A percentile compares a stretch with the other conserved stretches of the same genome.
Conservation (phyloP, 331 rosid species). For the Pyrus hybrid region DNA sequence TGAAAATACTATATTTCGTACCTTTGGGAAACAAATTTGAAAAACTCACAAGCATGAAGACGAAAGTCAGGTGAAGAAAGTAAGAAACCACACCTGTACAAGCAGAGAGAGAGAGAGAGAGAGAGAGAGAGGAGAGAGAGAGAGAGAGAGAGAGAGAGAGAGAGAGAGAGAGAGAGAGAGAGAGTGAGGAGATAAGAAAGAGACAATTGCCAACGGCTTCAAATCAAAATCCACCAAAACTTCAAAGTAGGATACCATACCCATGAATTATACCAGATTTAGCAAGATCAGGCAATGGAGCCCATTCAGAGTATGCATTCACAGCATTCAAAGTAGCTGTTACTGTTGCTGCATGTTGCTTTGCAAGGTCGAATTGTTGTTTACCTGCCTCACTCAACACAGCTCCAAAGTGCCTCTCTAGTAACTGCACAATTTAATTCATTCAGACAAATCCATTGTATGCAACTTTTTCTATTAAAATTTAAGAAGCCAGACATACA, state of each 20-base stretch:
- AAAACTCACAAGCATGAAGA: constrained; percentile 94
- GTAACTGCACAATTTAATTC: constrained; percentile 51
- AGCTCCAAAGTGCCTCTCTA: constrained; percentile 82
- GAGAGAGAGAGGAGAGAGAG: constrained; percentile 9
- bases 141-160: no score
- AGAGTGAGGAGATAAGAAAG: constrained; percentile 6
- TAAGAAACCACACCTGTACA: constrained; percentile 80
- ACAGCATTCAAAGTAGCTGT: constrained; percentile 74
- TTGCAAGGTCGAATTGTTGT: constrained; percentile 62
- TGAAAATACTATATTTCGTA: constrained; percentile 19
- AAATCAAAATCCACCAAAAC: constrained; percentile 12
- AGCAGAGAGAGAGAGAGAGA: constrained; percentile 18
- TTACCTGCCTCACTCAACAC: constrained; percentile 68
- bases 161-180: constrained; percentile 15
- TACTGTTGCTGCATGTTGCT: constrained; percentile 76
- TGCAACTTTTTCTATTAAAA: constrained; percentile 8
- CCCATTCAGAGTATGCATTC: constrained; percentile 98
- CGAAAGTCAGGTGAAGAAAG: constrained; percentile 89
- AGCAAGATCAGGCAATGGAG: constrained; percentile 91
- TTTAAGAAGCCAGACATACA: constrained; percentile 36
- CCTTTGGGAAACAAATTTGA: constrained; percentile 86
- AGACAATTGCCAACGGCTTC: constrained; percentile 6
- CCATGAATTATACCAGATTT: constrained; percentile 84
- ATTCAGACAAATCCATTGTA: constrained; percentile 10
- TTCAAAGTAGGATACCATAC: constrained; percentile 39